phyloP scores from a whole-genome alignment of 768 basidiomycete species.

The Macrolepiota albuminosa region DNA sequence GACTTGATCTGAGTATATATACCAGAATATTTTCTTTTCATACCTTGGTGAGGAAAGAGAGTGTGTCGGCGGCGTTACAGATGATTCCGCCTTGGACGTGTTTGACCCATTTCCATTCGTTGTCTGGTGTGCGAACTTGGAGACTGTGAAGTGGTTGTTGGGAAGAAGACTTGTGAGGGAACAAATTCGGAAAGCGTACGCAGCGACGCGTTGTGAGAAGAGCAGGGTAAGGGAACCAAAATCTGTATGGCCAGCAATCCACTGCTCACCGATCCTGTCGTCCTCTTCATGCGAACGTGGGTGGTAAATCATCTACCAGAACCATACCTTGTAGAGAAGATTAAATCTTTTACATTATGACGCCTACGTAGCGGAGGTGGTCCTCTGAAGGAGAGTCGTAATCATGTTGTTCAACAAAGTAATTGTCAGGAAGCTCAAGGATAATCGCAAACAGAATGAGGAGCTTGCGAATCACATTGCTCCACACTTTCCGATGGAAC shows the following conservation, averaged over 20 bases:
- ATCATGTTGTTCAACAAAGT: slow-evolving; percentile 34
- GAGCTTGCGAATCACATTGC: slow-evolving; percentile 24
- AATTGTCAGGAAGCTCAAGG: slow-evolving; percentile 43
- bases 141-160: slow-evolving; percentile 15
- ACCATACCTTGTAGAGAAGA: background rate
- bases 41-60: slow-evolving; percentile 34
- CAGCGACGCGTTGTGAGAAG: slow-evolving; percentile 26
- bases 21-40: background rate
- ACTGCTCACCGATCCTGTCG: slow-evolving; percentile 34
- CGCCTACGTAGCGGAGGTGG: slow-evolving; percentile 27
- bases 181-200: background rate
- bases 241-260: slow-evolving; percentile 44
- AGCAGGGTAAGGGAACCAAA: slow-evolving; percentile 30
- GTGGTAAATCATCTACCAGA: slow-evolving; percentile 27
- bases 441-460: slow-evolving; percentile 33
- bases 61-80: slow-evolving; percentile 19
- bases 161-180: background rate
- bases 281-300: slow-evolving; percentile 37
- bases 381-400: slow-evolving; percentile 29
- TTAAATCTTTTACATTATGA: background rate
- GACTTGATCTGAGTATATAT: background rate
- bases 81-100: slow-evolving; percentile 28
- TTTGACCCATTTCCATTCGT: slow-evolving; percentile 31
- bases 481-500: slow-evolving; percentile 26
- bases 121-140: slow-evolving; percentile 30